Evolutionary conservation across 2,329 filamentous ascomycete species (phyloP).

Genomic region (Claviceps sp.): DNA sequence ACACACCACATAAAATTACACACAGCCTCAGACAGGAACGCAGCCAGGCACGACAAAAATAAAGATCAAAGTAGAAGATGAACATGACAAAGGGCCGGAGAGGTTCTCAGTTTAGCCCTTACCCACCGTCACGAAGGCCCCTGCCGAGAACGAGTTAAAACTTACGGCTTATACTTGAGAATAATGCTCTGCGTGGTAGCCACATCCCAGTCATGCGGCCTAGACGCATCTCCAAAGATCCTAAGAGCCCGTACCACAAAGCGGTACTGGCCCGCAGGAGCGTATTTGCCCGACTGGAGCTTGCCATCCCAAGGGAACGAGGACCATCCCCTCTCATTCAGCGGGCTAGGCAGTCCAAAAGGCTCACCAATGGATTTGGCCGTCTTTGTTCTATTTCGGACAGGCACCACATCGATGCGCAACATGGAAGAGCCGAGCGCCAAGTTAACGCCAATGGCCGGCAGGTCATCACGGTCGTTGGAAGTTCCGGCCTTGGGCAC

Average conservation of each 20-base stretch:
- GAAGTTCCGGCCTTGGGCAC: constrained; percentile 25
- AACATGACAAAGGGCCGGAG: no score
- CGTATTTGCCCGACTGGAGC: constrained; percentile 30
- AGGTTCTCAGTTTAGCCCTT: no score
- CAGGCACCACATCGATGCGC: constrained; percentile 28
- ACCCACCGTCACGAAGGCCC: no score
- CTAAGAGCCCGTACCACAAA: constrained; percentile 32
- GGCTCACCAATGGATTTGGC: constrained; percentile 26
- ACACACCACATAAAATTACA: no score
- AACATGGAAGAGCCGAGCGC: constrained; percentile 31
- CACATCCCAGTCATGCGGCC: constrained; percentile 31
- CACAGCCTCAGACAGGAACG: no score
- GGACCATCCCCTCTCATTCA: constrained; percentile 5
- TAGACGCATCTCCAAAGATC: constrained; percentile 32
- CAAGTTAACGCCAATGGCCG: constrained; percentile 15
- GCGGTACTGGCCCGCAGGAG: constrained; percentile 33
- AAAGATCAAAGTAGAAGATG: no score
- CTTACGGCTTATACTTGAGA: constrained; percentile 23
- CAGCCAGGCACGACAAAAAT: no score
- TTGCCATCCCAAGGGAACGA: constrained; percentile 27
- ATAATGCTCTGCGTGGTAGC: constrained; percentile 27
- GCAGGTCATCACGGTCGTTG: constrained; percentile 8
- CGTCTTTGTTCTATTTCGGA: constrained; percentile 5
- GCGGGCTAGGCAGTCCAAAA: constrained; percentile 23
- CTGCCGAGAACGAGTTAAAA: no score